Evolutionary conservation across 495 filamentous ascomycete species (phyloP).

Genomic region (Lepidopterella palustris): DNA sequence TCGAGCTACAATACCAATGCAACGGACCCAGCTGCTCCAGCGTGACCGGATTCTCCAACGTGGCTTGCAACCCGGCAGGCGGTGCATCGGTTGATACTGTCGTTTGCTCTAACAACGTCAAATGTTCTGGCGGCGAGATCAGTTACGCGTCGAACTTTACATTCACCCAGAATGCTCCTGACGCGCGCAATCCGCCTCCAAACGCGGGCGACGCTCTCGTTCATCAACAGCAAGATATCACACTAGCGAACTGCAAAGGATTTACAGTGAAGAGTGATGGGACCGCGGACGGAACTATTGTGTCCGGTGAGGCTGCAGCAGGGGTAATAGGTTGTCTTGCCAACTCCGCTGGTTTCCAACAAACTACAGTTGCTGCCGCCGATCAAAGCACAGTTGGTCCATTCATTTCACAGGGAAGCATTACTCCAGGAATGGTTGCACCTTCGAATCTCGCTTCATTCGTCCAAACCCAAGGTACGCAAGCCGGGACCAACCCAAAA

Average conservation of each 20-base stretch:
- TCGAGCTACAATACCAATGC: slow-evolving; percentile 13
- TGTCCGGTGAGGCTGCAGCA: background rate
- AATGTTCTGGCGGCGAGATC: slow-evolving; percentile 12
- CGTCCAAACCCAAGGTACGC: background rate
- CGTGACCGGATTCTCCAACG: slow-evolving; percentile 8
- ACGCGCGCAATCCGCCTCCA: slow-evolving; percentile 6
- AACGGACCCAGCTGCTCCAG: slow-evolving; percentile 16
- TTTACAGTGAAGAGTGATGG: slow-evolving; percentile 16
- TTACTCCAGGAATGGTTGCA: background rate
- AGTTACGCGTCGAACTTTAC: slow-evolving; percentile 20
- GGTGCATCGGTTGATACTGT: background rate
- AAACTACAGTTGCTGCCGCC: slow-evolving; percentile 1
- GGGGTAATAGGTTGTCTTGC: background rate
- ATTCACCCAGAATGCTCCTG: slow-evolving; percentile 17
- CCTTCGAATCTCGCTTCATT: no score
- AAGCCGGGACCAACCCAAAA: background rate
- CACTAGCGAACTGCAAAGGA: slow-evolving; percentile 6
- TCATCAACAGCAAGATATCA: slow-evolving; percentile 12
- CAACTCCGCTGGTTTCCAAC: slow-evolving; percentile 1
- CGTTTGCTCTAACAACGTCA: slow-evolving; percentile 10
- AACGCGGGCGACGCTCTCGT: slow-evolving; percentile 9
- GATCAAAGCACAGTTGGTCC: no score
- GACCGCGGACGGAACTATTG: slow-evolving; percentile 11
- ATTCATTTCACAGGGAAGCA: no score
- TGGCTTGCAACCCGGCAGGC: slow-evolving; percentile 5